Evolutionary conservation across 768 basidiomycete species (phyloP).

Genomic region (Boletellus ananiceps): DNA sequence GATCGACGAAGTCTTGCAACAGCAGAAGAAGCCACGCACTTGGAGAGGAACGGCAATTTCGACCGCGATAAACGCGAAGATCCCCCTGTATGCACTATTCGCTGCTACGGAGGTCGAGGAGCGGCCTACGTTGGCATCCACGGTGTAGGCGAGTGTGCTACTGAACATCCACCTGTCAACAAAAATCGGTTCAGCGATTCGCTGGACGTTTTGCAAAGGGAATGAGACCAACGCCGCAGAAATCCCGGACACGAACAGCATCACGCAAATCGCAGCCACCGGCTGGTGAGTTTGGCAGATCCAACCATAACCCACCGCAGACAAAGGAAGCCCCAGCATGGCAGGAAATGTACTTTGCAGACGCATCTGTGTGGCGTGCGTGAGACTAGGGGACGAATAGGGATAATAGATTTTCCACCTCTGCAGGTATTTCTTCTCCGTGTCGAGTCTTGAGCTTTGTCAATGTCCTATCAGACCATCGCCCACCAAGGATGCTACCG

Average conservation of each 20-base stretch:
- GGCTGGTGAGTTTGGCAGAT: constrained; percentile 58
- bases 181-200: background rate
- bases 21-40: constrained; percentile 7
- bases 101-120: constrained; percentile 72
- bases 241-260: constrained; percentile 70
- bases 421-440: constrained; percentile 49
- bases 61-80: constrained; percentile 60
- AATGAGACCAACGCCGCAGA: constrained; percentile 36
- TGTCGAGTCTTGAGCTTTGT: constrained; percentile 37
- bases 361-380: constrained; percentile 51
- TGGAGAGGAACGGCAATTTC: constrained; percentile 80
- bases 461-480: constrained; percentile 51
- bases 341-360: constrained; percentile 57
- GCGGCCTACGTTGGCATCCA: constrained; percentile 80
- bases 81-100: constrained; percentile 73
- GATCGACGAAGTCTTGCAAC: background rate
- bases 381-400: background rate
- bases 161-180: constrained; percentile 49
- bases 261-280: constrained; percentile 64
- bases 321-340: constrained; percentile 50
- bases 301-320: constrained; percentile 73
- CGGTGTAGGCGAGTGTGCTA: constrained; percentile 76
- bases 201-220: background rate
- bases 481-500: constrained; percentile 56
- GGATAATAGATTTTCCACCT: constrained; percentile 42